phyloP scores from a whole-genome alignment of 225 moss, liverwort and hornwort species.

The Polytrichum formosum region DNA sequence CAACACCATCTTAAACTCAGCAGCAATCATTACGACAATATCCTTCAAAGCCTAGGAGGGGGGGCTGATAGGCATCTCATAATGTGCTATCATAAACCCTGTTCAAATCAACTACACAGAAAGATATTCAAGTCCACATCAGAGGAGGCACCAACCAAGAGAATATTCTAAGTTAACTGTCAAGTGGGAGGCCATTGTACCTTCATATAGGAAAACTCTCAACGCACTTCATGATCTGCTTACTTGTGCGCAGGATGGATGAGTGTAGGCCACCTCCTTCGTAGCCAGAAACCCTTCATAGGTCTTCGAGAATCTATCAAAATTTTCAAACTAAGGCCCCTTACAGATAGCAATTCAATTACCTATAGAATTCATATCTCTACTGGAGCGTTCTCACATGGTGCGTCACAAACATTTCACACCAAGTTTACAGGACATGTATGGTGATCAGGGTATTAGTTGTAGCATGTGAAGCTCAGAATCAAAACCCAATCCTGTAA shows the following conservation, averaged over 20 bases:
- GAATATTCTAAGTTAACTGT: too few relatives aligned
- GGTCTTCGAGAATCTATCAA: slow-evolving; percentile 33
- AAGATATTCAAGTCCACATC: too few relatives aligned
- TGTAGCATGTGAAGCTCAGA: slow-evolving; percentile 79
- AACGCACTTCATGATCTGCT: not conserved
- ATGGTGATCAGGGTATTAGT: slow-evolving; percentile 60
- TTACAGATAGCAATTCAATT: slow-evolving; percentile 29
- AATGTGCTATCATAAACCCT: too few relatives aligned
- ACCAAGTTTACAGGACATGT: not conserved
- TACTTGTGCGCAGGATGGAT: slow-evolving; percentile 43
- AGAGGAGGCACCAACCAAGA: too few relatives aligned
- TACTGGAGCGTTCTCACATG: slow-evolving; percentile 37
- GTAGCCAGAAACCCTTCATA: slow-evolving; percentile 25
- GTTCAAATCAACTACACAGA: too few relatives aligned
- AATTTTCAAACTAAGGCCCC: slow-evolving; percentile 25
- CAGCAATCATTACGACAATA: too few relatives aligned
- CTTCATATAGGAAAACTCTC: too few relatives aligned
- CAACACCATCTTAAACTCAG: too few relatives aligned
- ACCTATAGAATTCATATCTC: slow-evolving; percentile 33
- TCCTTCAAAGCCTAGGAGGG: too few relatives aligned
- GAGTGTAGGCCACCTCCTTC: slow-evolving; percentile 21
- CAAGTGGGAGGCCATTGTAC: too few relatives aligned
- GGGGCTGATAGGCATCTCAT: too few relatives aligned
- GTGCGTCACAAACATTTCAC: slow-evolving; percentile 14
- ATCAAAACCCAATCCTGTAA: slow-evolving; percentile 71